Base-by-base conservation (phyloP, 2,329 filamentous ascomycete species). In the Fusarium compactum region DNA sequence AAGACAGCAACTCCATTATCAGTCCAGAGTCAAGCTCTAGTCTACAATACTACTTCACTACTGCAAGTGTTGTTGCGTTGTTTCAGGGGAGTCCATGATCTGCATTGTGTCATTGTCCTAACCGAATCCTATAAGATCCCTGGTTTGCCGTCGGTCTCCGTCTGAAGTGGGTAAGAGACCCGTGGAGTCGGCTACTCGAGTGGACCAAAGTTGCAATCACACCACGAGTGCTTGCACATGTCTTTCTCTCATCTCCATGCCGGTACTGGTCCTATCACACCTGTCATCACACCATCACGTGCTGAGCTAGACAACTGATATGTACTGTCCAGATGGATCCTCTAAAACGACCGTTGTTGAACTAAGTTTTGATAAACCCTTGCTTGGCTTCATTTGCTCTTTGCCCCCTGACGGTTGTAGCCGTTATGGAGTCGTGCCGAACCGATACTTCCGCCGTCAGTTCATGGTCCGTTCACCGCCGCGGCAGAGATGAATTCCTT, bases 381-480 rank as follows among this genome's bases (percentile, higher is more conserved):
- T 47, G 52, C 6, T 47, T 47, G 25, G 44, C 41, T 43, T 65
- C 52, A 52, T 64, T 32, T 11, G 14, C 3, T 52, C 32, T 20
- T 34, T 20, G 7, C 5, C 53, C 45, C 60, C 32, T 65, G 24
- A 18, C 18, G n/a, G 60, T 65, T 65, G 60, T 65, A 65, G 7
- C 32, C 40, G 60, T 52, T 52, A 65, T 65, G 62, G 62, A 65
- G 61, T 65, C 32, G 41, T 65, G 16, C 53, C 61, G 41, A 65
- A 59, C 53, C 53, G 61, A 65, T 40, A 18, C 9, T 15, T 20
- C 62, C 46, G 32, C 22, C 34, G 41, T 59, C 61, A 65, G 53
- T 65, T 59, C 62, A 65, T 65, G 52, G 62, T 25, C 60, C 32
- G 46, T 65, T 65, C 60, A 52, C 62, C 53, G 62, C 45, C 24